Evolutionary conservation across 2,329 filamentous ascomycete species (phyloP).

Genomic region (Endoconidiophora laricicola): DNA sequence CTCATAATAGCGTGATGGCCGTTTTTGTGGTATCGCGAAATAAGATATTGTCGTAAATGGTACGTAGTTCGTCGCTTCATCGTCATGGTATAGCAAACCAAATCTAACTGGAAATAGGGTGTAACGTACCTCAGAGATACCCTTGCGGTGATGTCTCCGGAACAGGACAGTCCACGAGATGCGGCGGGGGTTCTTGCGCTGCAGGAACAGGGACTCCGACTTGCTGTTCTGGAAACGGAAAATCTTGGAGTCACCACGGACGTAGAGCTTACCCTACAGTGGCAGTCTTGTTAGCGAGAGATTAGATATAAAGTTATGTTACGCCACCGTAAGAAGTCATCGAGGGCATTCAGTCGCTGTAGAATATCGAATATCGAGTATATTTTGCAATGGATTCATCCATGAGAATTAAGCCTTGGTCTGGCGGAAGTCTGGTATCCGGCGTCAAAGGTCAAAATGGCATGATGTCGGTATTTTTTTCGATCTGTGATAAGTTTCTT

Average conservation of each 20-base stretch:
- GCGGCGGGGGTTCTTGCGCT: constrained; percentile 99
- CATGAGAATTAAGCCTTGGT: no score
- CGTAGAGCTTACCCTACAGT: constrained; percentile 90
- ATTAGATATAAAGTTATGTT: not conserved
- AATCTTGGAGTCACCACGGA: constrained; percentile 99
- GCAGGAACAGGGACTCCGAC: constrained; percentile 98
- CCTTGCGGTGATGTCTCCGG: constrained; percentile 99
- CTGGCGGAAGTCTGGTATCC: no score
- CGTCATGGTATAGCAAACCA: no score
- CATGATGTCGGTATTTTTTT: no score
- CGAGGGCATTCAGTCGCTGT: not conserved
- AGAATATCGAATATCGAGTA: no score
- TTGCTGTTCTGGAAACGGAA: constrained; percentile 99
- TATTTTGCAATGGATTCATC: no score
- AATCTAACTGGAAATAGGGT: not conserved
- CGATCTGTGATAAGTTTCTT: no score
- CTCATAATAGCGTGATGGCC: not conserved
- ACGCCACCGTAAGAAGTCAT: not conserved
- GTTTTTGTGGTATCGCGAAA: no score
- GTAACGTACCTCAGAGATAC: constrained; percentile 91
- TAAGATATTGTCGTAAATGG: no score
- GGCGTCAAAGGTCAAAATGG: no score
- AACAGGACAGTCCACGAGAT: constrained; percentile 98
- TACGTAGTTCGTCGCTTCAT: no score
- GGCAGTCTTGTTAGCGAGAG: constrained; percentile 5